Evolutionary conservation across 805 yeast species (phyloP).

Genomic region (Metschnikowia similis): DNA sequence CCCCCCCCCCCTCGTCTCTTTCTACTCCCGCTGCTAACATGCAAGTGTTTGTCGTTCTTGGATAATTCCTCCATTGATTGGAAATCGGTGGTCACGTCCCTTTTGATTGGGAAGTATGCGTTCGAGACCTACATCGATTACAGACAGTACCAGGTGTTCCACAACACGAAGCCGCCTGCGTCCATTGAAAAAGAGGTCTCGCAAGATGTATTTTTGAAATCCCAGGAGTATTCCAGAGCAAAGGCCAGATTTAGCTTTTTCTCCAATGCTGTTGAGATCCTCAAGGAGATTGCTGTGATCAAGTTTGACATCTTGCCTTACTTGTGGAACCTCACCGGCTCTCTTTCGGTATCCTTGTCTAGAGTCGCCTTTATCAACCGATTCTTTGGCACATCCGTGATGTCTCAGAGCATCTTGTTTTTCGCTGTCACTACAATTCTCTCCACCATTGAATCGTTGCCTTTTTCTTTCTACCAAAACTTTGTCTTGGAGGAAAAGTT

Average conservation of each 20-base stretch:
- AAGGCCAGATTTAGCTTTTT: slow-evolving; percentile 68
- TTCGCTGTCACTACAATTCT: slow-evolving; percentile 53
- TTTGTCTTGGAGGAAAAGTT: slow-evolving; percentile 89
- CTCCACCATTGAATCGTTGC: slow-evolving; percentile 55
- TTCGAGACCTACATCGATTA: slow-evolving; percentile 71
- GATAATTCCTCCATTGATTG: slow-evolving; percentile 74
- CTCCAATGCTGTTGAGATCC: slow-evolving; percentile 45
- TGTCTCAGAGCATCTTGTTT: slow-evolving; percentile 64
- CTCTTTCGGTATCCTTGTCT: slow-evolving; percentile 52
- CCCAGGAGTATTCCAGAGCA: slow-evolving; percentile 75
- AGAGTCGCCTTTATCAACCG: slow-evolving; percentile 28
- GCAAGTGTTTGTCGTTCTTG: slow-evolving; percentile 44
- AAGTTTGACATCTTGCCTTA: slow-evolving; percentile 49
- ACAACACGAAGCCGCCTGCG: slow-evolving; percentile 55
- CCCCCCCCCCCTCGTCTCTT: neutral
- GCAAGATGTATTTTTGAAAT: slow-evolving; percentile 66
- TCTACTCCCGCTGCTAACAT: slow-evolving; percentile 17
- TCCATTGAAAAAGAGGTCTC: slow-evolving; percentile 66
- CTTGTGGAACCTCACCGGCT: slow-evolving; percentile 49
- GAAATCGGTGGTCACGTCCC: slow-evolving; percentile 71
- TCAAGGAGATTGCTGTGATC: slow-evolving; percentile 55
- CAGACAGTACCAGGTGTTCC: slow-evolving; percentile 72
- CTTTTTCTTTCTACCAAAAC: slow-evolving; percentile 68
- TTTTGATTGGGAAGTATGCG: slow-evolving; percentile 67
- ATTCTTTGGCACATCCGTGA: slow-evolving; percentile 46